Conservation (phyloP, 768 basidiomycete species). For the Leccinellum albellum region DNA sequence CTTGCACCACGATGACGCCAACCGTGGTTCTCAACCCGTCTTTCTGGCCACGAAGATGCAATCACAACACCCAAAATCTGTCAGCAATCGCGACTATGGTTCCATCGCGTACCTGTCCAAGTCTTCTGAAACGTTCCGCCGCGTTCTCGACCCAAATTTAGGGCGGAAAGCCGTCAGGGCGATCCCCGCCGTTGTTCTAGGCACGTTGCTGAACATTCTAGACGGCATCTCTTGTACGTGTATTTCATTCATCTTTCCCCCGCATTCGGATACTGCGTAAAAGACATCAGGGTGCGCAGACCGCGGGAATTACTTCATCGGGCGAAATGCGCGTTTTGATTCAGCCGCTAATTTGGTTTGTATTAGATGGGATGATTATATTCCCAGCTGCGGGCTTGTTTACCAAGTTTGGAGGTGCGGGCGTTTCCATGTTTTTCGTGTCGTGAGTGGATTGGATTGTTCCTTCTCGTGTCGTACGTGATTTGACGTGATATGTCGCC, state of each 20-base stretch:
- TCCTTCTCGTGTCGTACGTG: neutral
- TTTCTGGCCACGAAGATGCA: constrained; percentile 2
- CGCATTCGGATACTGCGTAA: constrained; percentile 6
- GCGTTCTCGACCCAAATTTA: constrained; percentile 16
- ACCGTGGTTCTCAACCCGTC: neutral
- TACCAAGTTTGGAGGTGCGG: constrained; percentile 74
- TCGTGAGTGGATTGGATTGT: constrained; percentile 43
- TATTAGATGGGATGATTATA: constrained; percentile 87
- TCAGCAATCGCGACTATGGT: constrained; percentile 6
- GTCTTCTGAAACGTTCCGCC: constrained; percentile 6
- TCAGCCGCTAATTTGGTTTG: constrained; percentile 5
- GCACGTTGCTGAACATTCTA: constrained; percentile 81
- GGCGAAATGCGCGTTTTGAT: neutral
- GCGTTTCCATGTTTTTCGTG: constrained; percentile 95
- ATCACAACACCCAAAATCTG: constrained; percentile 5
- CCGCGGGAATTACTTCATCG: neutral
- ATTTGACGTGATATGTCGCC: neutral
- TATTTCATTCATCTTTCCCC: neutral
- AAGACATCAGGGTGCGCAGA: neutral
- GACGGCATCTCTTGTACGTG: constrained; percentile 88
- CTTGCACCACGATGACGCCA: neutral
- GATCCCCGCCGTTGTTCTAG: constrained; percentile 83
- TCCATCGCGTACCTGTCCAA: constrained; percentile 5
- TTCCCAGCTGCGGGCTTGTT: constrained; percentile 87
- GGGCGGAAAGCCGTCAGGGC: constrained; percentile 33